Evolutionary conservation across 352 stramenopile species (phyloP).

Genomic region (Globisporangium okanoganense): DNA sequence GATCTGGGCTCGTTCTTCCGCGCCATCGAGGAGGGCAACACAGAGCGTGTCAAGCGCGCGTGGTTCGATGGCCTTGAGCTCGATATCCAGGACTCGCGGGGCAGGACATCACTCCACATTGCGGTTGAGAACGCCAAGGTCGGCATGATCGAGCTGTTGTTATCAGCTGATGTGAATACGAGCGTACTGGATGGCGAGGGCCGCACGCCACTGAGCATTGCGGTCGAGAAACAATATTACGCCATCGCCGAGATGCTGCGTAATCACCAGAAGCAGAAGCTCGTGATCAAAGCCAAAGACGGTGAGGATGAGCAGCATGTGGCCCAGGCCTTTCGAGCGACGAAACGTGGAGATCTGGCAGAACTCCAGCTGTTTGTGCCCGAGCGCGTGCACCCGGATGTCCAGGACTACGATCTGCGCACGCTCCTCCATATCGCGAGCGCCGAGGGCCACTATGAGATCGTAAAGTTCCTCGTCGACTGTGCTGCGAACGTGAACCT

Average conservation of each 20-base stretch:
- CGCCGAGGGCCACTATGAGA: slow-evolving; percentile 52
- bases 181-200: slow-evolving; percentile 49
- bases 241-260: slow-evolving; percentile 63
- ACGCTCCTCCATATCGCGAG: slow-evolving; percentile 73
- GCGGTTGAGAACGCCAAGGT: slow-evolving; percentile 70
- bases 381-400: slow-evolving; percentile 48
- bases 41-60: slow-evolving; percentile 69
- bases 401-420: slow-evolving; percentile 73
- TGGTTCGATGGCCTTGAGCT: slow-evolving; percentile 67
- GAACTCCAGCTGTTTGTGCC: slow-evolving; percentile 54
- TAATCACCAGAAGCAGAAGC: slow-evolving; percentile 49
- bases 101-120: slow-evolving; percentile 72
- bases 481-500: slow-evolving; percentile 75
- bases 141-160: slow-evolving; percentile 66
- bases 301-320: slow-evolving; percentile 40
- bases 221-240: slow-evolving; percentile 52
- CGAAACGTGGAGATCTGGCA: slow-evolving; percentile 47
- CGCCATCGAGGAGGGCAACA: slow-evolving; percentile 58
- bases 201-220: slow-evolving; percentile 64
- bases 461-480: slow-evolving; percentile 62
- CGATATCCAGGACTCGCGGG: slow-evolving; percentile 45
- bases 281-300: slow-evolving; percentile 25
- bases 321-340: slow-evolving; percentile 50
- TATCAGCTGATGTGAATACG: slow-evolving; percentile 65
- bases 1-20: slow-evolving; percentile 51